Conservation (phyloP, 2,329 filamentous ascomycete genomes). For the Colletotrichum sp. region DNA sequence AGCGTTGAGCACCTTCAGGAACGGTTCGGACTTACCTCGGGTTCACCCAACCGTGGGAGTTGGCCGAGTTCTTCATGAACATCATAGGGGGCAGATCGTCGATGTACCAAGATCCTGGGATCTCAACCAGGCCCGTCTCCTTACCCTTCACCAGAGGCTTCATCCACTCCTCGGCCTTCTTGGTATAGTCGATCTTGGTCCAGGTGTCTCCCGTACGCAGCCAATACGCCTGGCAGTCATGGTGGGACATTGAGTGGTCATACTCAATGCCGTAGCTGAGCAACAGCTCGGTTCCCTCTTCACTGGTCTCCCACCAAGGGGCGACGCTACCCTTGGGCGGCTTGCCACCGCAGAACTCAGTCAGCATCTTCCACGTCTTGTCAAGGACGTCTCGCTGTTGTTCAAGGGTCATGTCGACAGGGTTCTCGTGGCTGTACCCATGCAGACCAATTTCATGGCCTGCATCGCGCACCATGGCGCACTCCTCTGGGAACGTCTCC, state of each 20-base stretch:
- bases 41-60: constrained; percentile 65
- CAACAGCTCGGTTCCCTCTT: constrained; percentile 70
- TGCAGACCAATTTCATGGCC: constrained; percentile 61
- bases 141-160: constrained; percentile 64
- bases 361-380: constrained; percentile 74
- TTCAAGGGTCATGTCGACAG: constrained; percentile 72
- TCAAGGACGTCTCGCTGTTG: constrained; percentile 80
- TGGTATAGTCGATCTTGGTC: constrained; percentile 71
- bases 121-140: constrained; percentile 69
- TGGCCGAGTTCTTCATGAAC: constrained; percentile 71
- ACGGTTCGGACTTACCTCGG: constrained; percentile 32
- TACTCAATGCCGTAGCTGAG: constrained; percentile 73
- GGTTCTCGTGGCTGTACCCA: constrained; percentile 78
- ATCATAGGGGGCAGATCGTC: constrained; percentile 72
- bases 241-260: constrained; percentile 70
- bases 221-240: constrained; percentile 70
- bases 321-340: constrained; percentile 74
- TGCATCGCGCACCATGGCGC: constrained; percentile 46
- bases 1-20: fast-evolving
- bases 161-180: constrained; percentile 70
- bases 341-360: constrained; percentile 70
- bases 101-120: constrained; percentile 68
- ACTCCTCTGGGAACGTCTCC: constrained; percentile 53
- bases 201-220: constrained; percentile 67
- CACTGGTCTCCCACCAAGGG: constrained; percentile 75